These are phyloP conservation scores for Vigna reflexopilosa DNA, from an alignment of 306 rosid species.

Conservation along the genomic window DNA sequence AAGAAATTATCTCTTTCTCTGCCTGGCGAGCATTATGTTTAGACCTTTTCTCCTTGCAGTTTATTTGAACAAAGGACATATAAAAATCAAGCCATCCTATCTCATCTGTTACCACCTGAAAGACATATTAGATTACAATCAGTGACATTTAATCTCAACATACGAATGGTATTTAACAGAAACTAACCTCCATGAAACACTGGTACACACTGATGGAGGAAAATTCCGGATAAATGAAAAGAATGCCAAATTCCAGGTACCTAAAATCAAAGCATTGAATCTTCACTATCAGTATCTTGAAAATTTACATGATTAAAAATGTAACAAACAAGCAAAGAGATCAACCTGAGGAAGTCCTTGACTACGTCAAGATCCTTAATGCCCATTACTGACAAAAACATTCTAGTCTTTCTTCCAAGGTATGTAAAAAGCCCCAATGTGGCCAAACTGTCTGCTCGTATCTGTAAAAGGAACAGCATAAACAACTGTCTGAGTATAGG, in stretches of 20 bases:
- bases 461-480: slow-evolving; percentile 50
- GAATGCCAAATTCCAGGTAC: slow-evolving; percentile 78
- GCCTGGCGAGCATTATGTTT: slow-evolving; percentile 63
- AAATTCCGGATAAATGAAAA: slow-evolving; percentile 68
- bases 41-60: slow-evolving; percentile 53
- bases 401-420: slow-evolving; percentile 76
- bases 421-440: slow-evolving; percentile 72
- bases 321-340: slow-evolving; percentile 20
- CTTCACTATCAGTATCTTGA: slow-evolving; percentile 28
- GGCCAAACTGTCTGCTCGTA: slow-evolving; percentile 62
- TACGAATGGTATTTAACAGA: slow-evolving; percentile 35
- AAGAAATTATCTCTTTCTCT: slow-evolving; percentile 67
- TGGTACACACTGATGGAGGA: slow-evolving; percentile 60
- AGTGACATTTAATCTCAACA: slow-evolving; percentile 9
- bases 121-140: slow-evolving; percentile 10
- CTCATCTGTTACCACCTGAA: slow-evolving; percentile 71
- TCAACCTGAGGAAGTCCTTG: slow-evolving; percentile 73
- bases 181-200: slow-evolving; percentile 73
- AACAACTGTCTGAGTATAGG: slow-evolving; percentile 31
- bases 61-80: slow-evolving; percentile 49
- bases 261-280: slow-evolving; percentile 54
- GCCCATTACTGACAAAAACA: slow-evolving; percentile 68
- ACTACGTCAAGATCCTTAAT: slow-evolving; percentile 70
- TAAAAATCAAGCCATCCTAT: slow-evolving; percentile 81
- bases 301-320: slow-evolving; percentile 26